A percentile compares a stretch with the other conserved stretches of the same genome.
phyloP scores from a whole-genome alignment of 169 alveolate species.

The Amoebophrya sp. region DNA sequence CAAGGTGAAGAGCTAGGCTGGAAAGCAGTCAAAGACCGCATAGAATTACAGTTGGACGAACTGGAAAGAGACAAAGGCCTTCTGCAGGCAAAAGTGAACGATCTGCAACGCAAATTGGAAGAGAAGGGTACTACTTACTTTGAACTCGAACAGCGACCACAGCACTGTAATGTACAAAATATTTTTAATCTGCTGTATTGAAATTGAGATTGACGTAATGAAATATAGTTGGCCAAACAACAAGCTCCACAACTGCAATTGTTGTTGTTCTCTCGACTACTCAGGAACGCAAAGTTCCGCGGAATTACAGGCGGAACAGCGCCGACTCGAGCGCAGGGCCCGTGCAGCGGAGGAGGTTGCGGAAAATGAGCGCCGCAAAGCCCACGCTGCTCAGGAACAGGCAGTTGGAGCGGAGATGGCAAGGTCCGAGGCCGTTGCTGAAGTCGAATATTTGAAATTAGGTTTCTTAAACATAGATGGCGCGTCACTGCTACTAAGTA shows the following conservation, averaged over 20 bases:
- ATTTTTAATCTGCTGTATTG: too few species aligned
- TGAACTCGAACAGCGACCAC: too few species aligned
- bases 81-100: not conserved
- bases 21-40: not conserved
- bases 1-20: not conserved
- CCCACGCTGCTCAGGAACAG: not conserved
- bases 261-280: too few species aligned
- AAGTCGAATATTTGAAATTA: not conserved
- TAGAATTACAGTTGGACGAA: not conserved
- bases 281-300: too few species aligned
- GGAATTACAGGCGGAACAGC: too few species aligned
- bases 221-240: too few species aligned
- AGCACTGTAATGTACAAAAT: too few species aligned
- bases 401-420: not conserved
- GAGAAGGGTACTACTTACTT: not conserved
- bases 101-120: not conserved
- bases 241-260: too few species aligned
- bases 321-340: not conserved
- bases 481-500: too few species aligned
- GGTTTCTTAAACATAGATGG: too few species aligned
- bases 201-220: too few species aligned
- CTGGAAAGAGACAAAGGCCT: not conserved
- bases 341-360: not conserved
- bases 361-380: not conserved
- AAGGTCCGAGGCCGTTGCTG: not conserved